These are phyloP conservation scores for Penicillium alfredii DNA, from an alignment of 495 filamentous ascomycete genomes.

Conservation along the genomic window DNA sequence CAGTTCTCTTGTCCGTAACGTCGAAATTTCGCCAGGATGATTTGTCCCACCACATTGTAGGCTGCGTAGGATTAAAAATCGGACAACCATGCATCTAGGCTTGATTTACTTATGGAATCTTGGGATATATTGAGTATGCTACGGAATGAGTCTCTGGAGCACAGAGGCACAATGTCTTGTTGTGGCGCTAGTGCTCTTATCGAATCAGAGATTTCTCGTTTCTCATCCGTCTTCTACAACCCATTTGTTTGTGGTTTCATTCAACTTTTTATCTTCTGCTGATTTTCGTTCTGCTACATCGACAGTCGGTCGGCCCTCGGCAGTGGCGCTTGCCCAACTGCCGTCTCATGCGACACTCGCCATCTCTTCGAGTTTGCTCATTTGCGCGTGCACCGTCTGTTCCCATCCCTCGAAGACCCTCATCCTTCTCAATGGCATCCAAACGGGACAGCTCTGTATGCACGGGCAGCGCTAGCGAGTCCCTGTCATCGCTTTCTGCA, in stretches of 20 bases:
- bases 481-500: slow-evolving; percentile 41
- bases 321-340: slow-evolving; percentile 11
- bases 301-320: slow-evolving; percentile 9
- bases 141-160: too few relatives aligned
- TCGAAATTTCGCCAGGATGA: too few relatives aligned
- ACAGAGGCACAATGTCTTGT: slow-evolving; percentile 1
- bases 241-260: not conserved
- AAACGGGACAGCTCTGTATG: slow-evolving; percentile 3
- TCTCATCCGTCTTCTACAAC: slow-evolving; percentile 6
- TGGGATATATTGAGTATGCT: too few relatives aligned
- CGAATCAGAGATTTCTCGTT: slow-evolving; percentile 21
- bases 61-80: too few relatives aligned
- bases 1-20: too few relatives aligned
- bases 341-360: slow-evolving; percentile 17
- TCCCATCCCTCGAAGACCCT: slow-evolving; percentile 3
- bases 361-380: slow-evolving; percentile 3
- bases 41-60: too few relatives aligned
- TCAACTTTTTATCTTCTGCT: not conserved
- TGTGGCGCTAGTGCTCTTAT: not conserved
- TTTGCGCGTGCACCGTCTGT: not conserved
- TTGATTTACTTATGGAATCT: too few relatives aligned
- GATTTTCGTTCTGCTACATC: too few relatives aligned
- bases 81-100: too few relatives aligned
- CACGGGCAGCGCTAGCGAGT: slow-evolving; percentile 1
- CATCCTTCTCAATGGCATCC: slow-evolving; percentile 2